phyloP scores from a whole-genome alignment of 75 land plant genomes.

The Ceratopteris richardii region DNA sequence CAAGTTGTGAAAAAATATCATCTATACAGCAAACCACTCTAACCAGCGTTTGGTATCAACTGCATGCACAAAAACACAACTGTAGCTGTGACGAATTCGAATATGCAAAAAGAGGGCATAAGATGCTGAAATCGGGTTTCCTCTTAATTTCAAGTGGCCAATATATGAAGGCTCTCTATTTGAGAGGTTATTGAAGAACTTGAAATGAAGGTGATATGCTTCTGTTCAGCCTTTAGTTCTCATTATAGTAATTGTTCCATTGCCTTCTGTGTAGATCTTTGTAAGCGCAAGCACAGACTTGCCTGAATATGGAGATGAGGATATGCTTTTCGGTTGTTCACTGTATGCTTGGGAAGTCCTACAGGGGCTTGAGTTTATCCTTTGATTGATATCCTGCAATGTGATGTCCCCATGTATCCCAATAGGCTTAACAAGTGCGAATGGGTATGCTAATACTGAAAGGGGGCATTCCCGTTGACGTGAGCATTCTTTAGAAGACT shows the following conservation, averaged over 20 bases:
- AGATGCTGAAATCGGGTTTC: no score
- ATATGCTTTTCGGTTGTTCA: conserved; percentile 27
- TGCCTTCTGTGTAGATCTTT: conserved; percentile 75
- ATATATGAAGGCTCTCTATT: no score
- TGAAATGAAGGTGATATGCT: no score
- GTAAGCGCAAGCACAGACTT: conserved; percentile 79
- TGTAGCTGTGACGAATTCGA: no score
- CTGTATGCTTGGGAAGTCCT: conserved; percentile 46
- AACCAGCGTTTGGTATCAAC: no score
- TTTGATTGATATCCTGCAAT: conserved; percentile 66
- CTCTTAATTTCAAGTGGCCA: no score
- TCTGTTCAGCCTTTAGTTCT: conserved; percentile 78
- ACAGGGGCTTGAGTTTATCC: conserved; percentile 45
- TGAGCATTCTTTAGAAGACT: no score
- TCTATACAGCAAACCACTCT: no score
- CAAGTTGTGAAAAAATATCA: no score
- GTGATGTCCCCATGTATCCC: conserved; percentile 66
- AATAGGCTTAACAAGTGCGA: conserved; percentile 71
- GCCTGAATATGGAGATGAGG: conserved; percentile 70
- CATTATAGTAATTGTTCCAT: conserved; percentile 88
- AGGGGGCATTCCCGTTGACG: neutral
- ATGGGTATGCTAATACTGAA: conserved; percentile 54
- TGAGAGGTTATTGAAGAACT: no score
- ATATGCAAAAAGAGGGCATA: no score
- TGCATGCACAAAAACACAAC: no score